Evolutionary conservation across 768 basidiomycete species (phyloP).

Genomic region (Melanogaster broomeanus): DNA sequence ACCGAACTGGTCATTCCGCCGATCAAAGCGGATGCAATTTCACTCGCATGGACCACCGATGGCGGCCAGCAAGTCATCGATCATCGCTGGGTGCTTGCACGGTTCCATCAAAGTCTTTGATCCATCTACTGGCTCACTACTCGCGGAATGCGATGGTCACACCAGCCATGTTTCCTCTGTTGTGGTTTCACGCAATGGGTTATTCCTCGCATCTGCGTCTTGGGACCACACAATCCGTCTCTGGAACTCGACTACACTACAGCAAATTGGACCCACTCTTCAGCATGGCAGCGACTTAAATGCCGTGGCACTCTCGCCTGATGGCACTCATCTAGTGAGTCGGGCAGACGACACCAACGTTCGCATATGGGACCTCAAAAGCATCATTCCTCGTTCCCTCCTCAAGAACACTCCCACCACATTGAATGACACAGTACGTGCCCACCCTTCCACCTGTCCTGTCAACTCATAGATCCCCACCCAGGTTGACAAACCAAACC

Average conservation of each 20-base stretch:
- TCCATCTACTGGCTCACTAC: constrained; percentile 1
- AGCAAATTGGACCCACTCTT: constrained; percentile 19
- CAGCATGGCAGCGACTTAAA: no score
- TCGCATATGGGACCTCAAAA: constrained; percentile 14
- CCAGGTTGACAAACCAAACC: no score
- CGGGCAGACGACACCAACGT: constrained; percentile 13
- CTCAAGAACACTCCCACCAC: constrained; percentile 2
- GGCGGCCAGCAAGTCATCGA: background rate
- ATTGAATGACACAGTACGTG: no score
- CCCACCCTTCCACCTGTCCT: no score
- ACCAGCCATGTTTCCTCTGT: constrained; percentile 20
- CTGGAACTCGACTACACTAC: constrained; percentile 20
- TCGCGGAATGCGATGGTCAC: constrained; percentile 12
- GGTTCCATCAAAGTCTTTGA: constrained; percentile 18
- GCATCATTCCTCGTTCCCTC: constrained; percentile 10
- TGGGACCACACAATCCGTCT: constrained; percentile 32
- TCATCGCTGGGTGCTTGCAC: constrained; percentile 17
- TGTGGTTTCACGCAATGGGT: constrained; percentile 14
- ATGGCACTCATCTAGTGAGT: constrained; percentile 13
- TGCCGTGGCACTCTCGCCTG: constrained; percentile 18
- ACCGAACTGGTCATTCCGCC: background rate
- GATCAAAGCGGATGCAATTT: background rate
- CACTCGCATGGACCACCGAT: background rate
- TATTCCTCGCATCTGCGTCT: constrained; percentile 27
- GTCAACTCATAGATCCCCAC: no score